Base-by-base conservation (phyloP, 192 early-diverging fungal species). In the Podila verticillata region DNA sequence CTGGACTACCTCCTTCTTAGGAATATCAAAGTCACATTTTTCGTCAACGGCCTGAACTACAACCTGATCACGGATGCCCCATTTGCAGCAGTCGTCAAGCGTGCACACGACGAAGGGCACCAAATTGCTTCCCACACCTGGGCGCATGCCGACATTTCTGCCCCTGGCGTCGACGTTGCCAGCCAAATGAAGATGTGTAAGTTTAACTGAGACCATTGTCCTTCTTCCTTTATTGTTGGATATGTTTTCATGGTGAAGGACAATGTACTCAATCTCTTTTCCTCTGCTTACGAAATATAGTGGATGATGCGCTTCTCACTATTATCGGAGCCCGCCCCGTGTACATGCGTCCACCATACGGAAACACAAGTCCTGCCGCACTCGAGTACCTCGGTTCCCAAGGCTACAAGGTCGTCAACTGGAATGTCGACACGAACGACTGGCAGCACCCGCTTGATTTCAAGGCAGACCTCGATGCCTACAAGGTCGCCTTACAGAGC, bases 61-160 rank as follows among this genome's bases (percentile, higher is more conserved):
- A 59, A 59, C 9, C 68, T 66, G 31, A 69, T 75, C 47, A 68
- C 68, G 13, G 65, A 75, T 47, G 32, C 39, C 26, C 35, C 28
- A 4, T 20, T 44, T 36, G 36, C 36, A n/a, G 34, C 66, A 3
- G 56, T 57, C 35, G 32, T 68, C 24, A 36, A 39, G 13, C 66
- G 66, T 47, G 66, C 66, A 24, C 57, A 56, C 36, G 54, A 68
- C 17, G 51, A 49, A 35, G 85, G 85, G 4, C 83, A 84, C 28
- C 87, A 89, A 49, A 84, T 88, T 26, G 87, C 78, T 4, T 74
- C 66, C n/a, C 87, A 88, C 65, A 84, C 87, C 28, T 89, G 65
- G 58, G 67, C 71, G 4, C 87, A 88, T 70, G 24, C 61, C 22
- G 61, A 75, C 68, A 24, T 87, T 5, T 61, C 58, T 44, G 62